These are phyloP conservation scores for Eucalyptus rudis DNA, from an alignment of 345 rosid genomes.

Conservation along the genomic window DNA sequence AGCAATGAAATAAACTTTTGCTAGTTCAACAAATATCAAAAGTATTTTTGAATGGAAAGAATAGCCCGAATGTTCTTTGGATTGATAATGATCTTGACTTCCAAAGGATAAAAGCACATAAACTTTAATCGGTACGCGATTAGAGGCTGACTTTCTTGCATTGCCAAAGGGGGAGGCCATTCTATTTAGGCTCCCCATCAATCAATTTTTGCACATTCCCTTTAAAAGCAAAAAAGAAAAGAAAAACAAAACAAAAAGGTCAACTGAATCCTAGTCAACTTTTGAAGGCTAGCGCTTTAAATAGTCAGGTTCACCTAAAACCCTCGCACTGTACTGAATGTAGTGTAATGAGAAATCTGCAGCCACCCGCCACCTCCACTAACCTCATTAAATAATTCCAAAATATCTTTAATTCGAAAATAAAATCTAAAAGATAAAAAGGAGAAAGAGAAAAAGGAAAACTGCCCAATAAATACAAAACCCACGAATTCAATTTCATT, in stretches of 20 bases:
- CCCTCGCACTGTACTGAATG: background rate
- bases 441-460: background rate
- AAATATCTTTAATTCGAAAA: background rate
- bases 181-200: background rate
- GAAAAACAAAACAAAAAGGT: background rate
- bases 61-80: background rate
- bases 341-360: background rate
- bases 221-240: background rate
- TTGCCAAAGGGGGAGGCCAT: background rate
- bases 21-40: background rate
- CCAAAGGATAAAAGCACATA: background rate
- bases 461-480: background rate
- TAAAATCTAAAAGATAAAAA: background rate
- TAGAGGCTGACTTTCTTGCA: background rate
- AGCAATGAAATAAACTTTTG: background rate
- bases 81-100: background rate
- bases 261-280: background rate
- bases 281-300: background rate
- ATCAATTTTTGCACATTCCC: background rate
- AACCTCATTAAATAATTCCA: background rate
- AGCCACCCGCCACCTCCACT: slow-evolving; percentile 2
- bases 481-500: background rate
- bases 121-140: background rate
- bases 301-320: background rate
- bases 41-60: background rate